Conservation (phyloP, 495 filamentous ascomycete species). For the Alectoria sarmentosa region DNA sequence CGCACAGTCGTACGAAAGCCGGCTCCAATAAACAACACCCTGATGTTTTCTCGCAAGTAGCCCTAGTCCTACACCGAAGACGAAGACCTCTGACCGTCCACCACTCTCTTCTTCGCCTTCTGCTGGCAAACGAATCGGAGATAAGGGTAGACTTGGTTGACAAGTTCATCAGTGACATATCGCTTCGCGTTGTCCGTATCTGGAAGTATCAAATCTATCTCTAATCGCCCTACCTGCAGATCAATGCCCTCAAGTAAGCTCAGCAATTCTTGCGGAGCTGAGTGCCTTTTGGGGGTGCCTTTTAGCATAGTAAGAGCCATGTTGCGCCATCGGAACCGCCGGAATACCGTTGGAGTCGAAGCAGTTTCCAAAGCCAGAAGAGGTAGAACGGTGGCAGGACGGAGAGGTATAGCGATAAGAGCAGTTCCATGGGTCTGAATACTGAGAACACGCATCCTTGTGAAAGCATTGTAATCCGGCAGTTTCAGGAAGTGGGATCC, state of each 20-base stretch:
- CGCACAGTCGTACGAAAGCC: neutral
- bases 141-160: neutral
- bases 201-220: neutral
- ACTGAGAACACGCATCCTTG: neutral
- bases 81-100: neutral
- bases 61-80: neutral
- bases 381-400: too few relatives aligned
- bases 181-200: neutral
- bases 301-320: neutral
- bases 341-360: neutral
- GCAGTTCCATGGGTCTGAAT: neutral
- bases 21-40: neutral
- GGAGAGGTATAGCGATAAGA: neutral
- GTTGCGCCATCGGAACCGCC: neutral
- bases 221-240: neutral
- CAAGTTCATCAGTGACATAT: neutral
- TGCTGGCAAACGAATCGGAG: neutral
- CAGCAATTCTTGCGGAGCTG: neutral
- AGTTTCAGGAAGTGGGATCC: neutral
- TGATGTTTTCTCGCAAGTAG: neutral
- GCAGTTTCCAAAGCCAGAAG: neutral
- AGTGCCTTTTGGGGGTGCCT: neutral
- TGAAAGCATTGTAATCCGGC: neutral
- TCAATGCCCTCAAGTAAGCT: neutral
- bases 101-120: neutral